These are phyloP conservation scores for Erodium maritimum DNA, from an alignment of 345 rosid genomes.

Conservation along the genomic window DNA sequence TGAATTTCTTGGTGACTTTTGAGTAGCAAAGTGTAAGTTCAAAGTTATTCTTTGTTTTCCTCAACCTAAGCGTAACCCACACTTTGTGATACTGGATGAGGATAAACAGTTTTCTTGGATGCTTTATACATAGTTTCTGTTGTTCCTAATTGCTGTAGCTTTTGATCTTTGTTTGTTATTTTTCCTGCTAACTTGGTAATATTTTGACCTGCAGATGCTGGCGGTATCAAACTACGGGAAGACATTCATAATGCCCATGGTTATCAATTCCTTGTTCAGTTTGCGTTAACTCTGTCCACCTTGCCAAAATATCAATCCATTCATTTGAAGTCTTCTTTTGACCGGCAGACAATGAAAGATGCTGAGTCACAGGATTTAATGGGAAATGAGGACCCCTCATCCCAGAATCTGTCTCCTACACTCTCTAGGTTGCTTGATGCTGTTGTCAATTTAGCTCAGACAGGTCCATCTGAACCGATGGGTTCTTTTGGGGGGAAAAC, in stretches of 20 bases:
- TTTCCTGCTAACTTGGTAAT: slow-evolving; percentile 20
- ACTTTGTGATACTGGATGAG: background rate
- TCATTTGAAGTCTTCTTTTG: slow-evolving; percentile 11
- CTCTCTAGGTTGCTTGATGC: slow-evolving; percentile 92
- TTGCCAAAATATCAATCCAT: slow-evolving; percentile 34
- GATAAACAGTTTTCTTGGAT: background rate
- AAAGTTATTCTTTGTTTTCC: no score
- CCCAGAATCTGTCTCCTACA: slow-evolving; percentile 55
- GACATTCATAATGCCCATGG: slow-evolving; percentile 92
- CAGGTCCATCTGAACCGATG: slow-evolving; percentile 56
- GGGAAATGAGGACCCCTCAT: slow-evolving; percentile 36
- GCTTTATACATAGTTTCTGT: background rate
- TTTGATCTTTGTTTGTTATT: background rate
- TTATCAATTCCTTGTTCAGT: slow-evolving; percentile 87
- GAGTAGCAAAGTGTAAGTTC: background rate
- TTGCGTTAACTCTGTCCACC: slow-evolving; percentile 61
- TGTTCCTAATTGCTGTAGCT: background rate
- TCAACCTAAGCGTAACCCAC: background rate
- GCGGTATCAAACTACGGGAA: slow-evolving; percentile 73
- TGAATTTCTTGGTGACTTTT: background rate
- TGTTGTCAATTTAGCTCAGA: slow-evolving; percentile 80
- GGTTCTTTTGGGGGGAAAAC: slow-evolving; percentile 33
- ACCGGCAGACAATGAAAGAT: slow-evolving; percentile 20
- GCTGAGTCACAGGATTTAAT: slow-evolving; percentile 15
- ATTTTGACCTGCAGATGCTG: slow-evolving; percentile 54